Base-by-base conservation (phyloP, 2,329 filamentous ascomycete genomes). In the Proliferodiscus dingleyae region DNA sequence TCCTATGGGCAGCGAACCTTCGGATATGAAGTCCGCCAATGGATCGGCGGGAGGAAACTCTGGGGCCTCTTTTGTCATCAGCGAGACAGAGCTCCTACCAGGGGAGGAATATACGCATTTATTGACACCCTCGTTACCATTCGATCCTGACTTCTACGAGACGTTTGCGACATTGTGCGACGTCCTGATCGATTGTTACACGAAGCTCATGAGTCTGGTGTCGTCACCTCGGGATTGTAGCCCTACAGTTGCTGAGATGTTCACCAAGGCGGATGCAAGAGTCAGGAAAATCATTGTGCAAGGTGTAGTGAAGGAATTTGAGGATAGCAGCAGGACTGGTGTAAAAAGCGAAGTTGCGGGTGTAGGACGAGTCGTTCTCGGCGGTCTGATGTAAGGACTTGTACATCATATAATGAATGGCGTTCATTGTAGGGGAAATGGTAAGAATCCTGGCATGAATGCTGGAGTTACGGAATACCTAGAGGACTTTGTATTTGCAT, bases 141-240 rank as follows among this genome's bases (percentile, higher is more conserved):
- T 98, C 62, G 90, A 97, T 54, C 93, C 93, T 0, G 93, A 98
- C 67, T 98, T 95, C 61, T 93, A 91, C 66, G 89, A 94, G 69
- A 96, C 90, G 0, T 97, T 97, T 69, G 85, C 89, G 11, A 96
- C 93, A 10, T 74, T 98, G 5, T 97, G 93, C 69, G 93, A 98
- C 63, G 88, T 95, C 3, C 71, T 98, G 50, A 94, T 96, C 58
- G 93, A 97, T 65, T 88, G 83, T 61, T 98, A 98, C 68, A 81
- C 82, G 28, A 80, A 83, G 44, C 79, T 98, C 22, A 71, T 94
- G 58, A 74, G 73, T 34, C 72, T 98, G 48, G 72, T 97, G 18
- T 76, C 82, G n/a, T 80, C 81, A 2, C 85, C 90, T 1, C 78
- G 84, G 21, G 77, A 86, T 40, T 93, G 87, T 61, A 79, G 75